These are phyloP conservation scores for Aspergillus transmontanensis DNA, from an alignment of 2,329 filamentous ascomycete genomes.

Conservation along the genomic window DNA sequence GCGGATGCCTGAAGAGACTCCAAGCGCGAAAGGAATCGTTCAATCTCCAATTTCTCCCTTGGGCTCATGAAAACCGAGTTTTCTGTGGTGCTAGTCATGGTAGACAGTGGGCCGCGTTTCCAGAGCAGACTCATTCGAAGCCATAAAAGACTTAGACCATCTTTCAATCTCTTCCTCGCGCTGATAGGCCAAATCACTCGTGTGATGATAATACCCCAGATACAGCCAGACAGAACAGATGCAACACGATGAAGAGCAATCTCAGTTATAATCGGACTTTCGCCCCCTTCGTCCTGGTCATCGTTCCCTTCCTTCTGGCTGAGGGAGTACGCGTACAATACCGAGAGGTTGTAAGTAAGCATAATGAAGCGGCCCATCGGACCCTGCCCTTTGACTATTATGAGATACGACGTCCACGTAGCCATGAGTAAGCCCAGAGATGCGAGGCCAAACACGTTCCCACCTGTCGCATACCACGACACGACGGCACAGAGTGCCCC, in stretches of 20 bases:
- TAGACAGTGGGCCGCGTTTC: conserved; percentile 86
- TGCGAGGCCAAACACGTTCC: conserved; percentile 74
- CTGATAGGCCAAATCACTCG: conserved; percentile 92
- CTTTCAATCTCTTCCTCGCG: conserved; percentile 82
- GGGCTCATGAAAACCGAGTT: conserved; percentile 76
- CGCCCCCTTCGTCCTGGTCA: conserved; percentile 82
- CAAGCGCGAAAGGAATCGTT: conserved; percentile 73
- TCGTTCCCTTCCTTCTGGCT: conserved; percentile 77
- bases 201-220: conserved; percentile 92
- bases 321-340: conserved; percentile 90
- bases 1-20: conserved; percentile 74
- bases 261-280: conserved; percentile 79
- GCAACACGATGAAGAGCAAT: conserved; percentile 87
- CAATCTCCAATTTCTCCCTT: conserved; percentile 84
- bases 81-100: conserved; percentile 63
- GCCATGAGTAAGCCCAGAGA: conserved; percentile 81
- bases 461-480: conserved; percentile 75
- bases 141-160: conserved; percentile 88
- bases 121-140: conserved; percentile 94
- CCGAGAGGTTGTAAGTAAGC: conserved; percentile 93
- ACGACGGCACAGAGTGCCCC: conserved; percentile 75
- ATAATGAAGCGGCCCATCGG: conserved; percentile 92
- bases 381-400: conserved; percentile 78
- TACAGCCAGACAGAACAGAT: conserved; percentile 79
- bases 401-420: conserved; percentile 85